Evolutionary conservation across 495 filamentous ascomycete species (phyloP), one percentile per base, ranked within the genome.

Genomic region (Parmelia sp.): DNA sequence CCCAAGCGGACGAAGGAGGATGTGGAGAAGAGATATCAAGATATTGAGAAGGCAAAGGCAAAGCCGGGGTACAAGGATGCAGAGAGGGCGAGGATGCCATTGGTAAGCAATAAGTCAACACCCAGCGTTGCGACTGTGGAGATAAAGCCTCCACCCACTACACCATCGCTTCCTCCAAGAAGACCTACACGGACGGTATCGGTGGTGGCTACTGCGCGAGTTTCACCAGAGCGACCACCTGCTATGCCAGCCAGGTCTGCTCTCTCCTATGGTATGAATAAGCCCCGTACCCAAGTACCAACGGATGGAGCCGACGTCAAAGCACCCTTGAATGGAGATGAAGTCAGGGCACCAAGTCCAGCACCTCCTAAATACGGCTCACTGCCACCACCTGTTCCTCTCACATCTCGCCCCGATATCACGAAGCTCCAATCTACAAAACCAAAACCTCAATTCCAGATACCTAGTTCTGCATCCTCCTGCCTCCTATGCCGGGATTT

Each of bases 401-500:
- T 78, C 45, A 72, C 75, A 36, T 83, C 85, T 42, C 78, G 82
- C n/a, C 85, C 84, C 4, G 80, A 87, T 69, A 74, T 87, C 11
- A 79, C 79, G 5, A 79, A 80, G 57, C 70, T 84, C 4, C 74
- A 80, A 66, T 78, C 80, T 15, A 82, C 79, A 1, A 87, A 86
- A 64, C 82, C 83, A 6, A 80, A 78, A 29, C 65, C 76, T 23
- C 65, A 72, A 0, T 19, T 56, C 31, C 55, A 65, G 14, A 49
- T 51, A 27, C 7, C 67, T 23, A 53, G 64, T 7, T 57, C 72
- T 2, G 36, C 72, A 29, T 74, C 74, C 9, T 75, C 73, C 25
- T 98, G 94, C 70, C 79, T 97, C 51, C 76, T 82, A 44, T 97
- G 94, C 73, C 85, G 92, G 61, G 92, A 97, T 75, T 97, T 92